A percentile compares a stretch with the other conserved stretches of the same genome.
phyloP scores from a whole-genome alignment of 495 filamentous ascomycete species.

The Tetracladium marchalianum region DNA sequence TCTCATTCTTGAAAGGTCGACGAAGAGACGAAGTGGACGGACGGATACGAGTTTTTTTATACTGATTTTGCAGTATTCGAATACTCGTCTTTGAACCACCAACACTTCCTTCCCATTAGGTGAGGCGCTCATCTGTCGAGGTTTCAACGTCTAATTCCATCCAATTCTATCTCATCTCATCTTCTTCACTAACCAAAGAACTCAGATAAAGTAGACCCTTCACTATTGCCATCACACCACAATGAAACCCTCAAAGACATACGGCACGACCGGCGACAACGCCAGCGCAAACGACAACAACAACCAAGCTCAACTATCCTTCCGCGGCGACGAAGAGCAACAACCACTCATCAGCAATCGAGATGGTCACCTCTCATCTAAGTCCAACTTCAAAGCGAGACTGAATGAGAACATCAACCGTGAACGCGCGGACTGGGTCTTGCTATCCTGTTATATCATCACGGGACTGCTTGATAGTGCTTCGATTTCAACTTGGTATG shows the following conservation, averaged over 20 bases:
- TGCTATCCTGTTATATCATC: slow-evolving; percentile 60
- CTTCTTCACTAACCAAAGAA: no score
- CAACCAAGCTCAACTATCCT: background rate
- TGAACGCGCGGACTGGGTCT: slow-evolving; percentile 46
- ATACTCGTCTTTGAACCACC: no score
- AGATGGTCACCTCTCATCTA: slow-evolving; percentile 8
- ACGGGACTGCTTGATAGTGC: slow-evolving; percentile 67
- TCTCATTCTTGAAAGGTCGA: no score
- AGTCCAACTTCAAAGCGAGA: slow-evolving; percentile 25
- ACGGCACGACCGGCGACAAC: background rate
- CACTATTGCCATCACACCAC: no score
- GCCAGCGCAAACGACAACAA: background rate
- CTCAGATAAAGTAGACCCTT: no score
- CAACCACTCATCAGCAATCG: slow-evolving; percentile 24
- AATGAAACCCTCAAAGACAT: background rate
- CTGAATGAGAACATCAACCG: slow-evolving; percentile 41
- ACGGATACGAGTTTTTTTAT: no score
- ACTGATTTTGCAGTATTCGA: no score
- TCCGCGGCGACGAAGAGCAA: slow-evolving; percentile 27
- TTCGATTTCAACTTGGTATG: slow-evolving; percentile 62
- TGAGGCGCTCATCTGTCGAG: no score
- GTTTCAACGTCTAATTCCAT: no score
- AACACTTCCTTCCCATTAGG: no score
- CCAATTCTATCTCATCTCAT: no score
- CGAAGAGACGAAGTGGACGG: no score